Evolutionary conservation across 345 rosid genomes (phyloP), one percentile per base, ranked within the genome.

Genomic region (Rhodomyrtus tomentosa): DNA sequence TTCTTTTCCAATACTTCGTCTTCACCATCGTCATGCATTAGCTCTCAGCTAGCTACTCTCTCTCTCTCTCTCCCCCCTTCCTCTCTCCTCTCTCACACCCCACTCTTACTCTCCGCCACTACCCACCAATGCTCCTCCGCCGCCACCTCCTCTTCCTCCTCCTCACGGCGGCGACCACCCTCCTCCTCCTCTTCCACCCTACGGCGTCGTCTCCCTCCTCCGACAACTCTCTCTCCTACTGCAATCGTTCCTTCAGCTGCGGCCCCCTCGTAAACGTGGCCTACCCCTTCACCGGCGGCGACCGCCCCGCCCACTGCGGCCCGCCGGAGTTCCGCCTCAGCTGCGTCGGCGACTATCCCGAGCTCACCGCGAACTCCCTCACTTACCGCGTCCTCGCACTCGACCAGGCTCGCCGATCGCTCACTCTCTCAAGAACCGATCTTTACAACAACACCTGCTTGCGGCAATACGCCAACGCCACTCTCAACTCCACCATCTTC

Each of bases 221-320:
- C 84, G 27, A 40, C 85, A 3, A 29, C 40, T 42, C 83, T 80
- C 55, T 68, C 56, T 38, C 76, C 81, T 20, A 84, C 81, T 89
- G 91, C 83, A 58, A 38, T 82, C 50, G 74, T 0, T 83, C 74
- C 87, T 84, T 89, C 91, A 87, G 87, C 50, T 90, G 91, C 83
- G 91, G 93, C 27, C 27, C 32, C 53, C 59, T 91, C 62, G 72
- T 25, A 1, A 84, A 87, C 87, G 49, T 90, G 82, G 25, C 87
- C 83, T 91, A 87, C 89, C 93, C 93, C 68, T 91, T 92, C 91
- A 84, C 90, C 74, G 90, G 91, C 79, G 93, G 88, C 73, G 36
- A 14, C 42, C 91, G 90, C n/a, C 94, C 94, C 16, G 13, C 83
- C 82, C 27, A 86, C 88, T 90, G 92, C 86, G 91, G 91, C 83